Percentiles rank a stretch among this genome's conserved stretches.
Conservation (phyloP, 768 basidiomycete genomes). For the Pisolithus sp. region DNA sequence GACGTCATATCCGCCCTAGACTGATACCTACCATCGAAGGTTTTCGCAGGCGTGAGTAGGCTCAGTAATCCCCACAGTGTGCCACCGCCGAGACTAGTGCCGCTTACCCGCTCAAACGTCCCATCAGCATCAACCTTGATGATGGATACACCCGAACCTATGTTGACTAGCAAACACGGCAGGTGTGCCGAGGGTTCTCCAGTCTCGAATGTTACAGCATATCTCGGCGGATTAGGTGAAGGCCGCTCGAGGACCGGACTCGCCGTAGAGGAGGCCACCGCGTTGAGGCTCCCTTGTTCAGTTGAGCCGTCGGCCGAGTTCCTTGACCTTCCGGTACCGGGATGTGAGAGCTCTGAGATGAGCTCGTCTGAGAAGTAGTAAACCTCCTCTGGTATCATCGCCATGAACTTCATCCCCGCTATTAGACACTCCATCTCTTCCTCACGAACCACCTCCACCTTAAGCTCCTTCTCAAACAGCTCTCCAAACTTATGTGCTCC, state of each 20-base stretch:
- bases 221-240: slow-evolving; percentile 85
- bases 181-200: slow-evolving; percentile 78
- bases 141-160: slow-evolving; percentile 95
- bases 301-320: background rate
- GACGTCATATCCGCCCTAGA: background rate
- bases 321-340: slow-evolving; percentile 12
- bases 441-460: slow-evolving; percentile 81
- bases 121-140: slow-evolving; percentile 97
- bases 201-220: slow-evolving; percentile 80
- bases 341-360: slow-evolving; percentile 58
- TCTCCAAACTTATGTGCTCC: slow-evolving; percentile 95
- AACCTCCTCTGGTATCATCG: slow-evolving; percentile 92
- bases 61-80: slow-evolving; percentile 96
- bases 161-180: slow-evolving; percentile 95
- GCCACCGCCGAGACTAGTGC: slow-evolving; percentile 94
- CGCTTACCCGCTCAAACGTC: slow-evolving; percentile 91
- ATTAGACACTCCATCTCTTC: slow-evolving; percentile 99
- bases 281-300: slow-evolving; percentile 2
- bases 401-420: slow-evolving; percentile 92
- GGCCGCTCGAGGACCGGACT: slow-evolving; percentile 62
- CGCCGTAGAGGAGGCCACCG: slow-evolving; percentile 8
- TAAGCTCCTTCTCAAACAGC: slow-evolving; percentile 63
- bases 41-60: slow-evolving; percentile 88
- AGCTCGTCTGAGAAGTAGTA: slow-evolving; percentile 99
- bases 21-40: slow-evolving; percentile 82